phyloP scores from a whole-genome alignment of 495 filamentous ascomycete genomes.

The Sporormia fimetaria region DNA sequence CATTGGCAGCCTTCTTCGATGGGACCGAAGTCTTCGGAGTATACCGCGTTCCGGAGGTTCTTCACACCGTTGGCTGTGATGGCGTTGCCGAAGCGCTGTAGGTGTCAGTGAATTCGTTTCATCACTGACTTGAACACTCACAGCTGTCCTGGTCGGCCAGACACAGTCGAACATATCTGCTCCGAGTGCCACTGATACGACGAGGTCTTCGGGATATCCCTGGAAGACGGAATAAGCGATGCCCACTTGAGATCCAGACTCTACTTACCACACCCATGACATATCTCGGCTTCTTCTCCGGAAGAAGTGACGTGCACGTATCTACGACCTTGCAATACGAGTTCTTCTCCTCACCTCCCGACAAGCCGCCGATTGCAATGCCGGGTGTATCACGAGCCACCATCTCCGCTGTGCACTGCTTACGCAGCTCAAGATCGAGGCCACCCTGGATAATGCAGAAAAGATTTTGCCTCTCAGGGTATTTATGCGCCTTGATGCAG shows the following conservation, averaged over 20 bases:
- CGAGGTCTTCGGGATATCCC: slow-evolving; percentile 89
- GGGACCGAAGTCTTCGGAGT: slow-evolving; percentile 66
- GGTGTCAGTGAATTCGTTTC: neutral
- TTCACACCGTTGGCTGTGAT: slow-evolving; percentile 69
- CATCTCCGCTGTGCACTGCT: slow-evolving; percentile 80
- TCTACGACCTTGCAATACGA: slow-evolving; percentile 56
- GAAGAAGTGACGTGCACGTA: slow-evolving; percentile 73
- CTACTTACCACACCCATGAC: slow-evolving; percentile 82
- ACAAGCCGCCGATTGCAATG: slow-evolving; percentile 90
- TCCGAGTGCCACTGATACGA: slow-evolving; percentile 83
- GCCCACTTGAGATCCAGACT: neutral
- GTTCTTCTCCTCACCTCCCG: slow-evolving; percentile 67
- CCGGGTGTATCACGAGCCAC: slow-evolving; percentile 82
- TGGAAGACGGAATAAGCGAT: slow-evolving; percentile 24
- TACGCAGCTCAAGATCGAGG: slow-evolving; percentile 77
- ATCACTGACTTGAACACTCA: slow-evolving; percentile 27
- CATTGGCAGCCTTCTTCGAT: slow-evolving; percentile 76
- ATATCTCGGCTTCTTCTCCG: slow-evolving; percentile 85
- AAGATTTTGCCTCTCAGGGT: slow-evolving; percentile 78
- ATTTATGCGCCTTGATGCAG: slow-evolving; percentile 82
- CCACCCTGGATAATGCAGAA: slow-evolving; percentile 99
- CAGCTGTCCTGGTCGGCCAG: slow-evolving; percentile 91
- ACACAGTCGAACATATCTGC: slow-evolving; percentile 99
- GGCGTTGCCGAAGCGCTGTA: slow-evolving; percentile 78
- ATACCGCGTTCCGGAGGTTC: slow-evolving; percentile 68